phyloP scores from a whole-genome alignment of 2,329 filamentous ascomycete genomes.

The Penicillium verrucosum region DNA sequence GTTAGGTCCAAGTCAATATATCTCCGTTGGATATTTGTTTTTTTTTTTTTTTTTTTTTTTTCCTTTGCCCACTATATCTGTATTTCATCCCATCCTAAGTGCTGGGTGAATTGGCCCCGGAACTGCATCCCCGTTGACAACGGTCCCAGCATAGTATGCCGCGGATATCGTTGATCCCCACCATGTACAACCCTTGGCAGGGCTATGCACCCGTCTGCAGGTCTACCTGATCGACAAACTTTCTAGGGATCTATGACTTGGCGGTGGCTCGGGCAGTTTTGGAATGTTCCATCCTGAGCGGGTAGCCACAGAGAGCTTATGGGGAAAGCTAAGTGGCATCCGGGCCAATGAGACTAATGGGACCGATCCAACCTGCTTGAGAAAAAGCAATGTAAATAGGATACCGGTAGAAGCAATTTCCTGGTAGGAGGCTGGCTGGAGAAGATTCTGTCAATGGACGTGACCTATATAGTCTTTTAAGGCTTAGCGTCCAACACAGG shows the following conservation, averaged over 20 bases:
- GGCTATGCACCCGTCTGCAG: neutral
- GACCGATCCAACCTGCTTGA: conserved; percentile 8
- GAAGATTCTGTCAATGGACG: neutral
- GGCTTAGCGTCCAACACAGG: conserved; percentile 4
- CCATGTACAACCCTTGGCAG: conserved; percentile 13
- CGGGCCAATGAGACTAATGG: conserved; percentile 13
- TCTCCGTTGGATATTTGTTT: neutral
- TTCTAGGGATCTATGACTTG: neutral
- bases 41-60: neutral
- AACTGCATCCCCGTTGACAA: conserved; percentile 6
- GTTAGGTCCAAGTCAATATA: neutral
- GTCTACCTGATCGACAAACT: conserved; percentile 8
- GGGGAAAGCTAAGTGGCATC: conserved; percentile 14
- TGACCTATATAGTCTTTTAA: conserved; percentile 16
- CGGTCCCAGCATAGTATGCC: neutral
- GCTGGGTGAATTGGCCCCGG: neutral
- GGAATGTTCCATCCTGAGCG: conserved; percentile 26
- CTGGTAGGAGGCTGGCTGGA: neutral
- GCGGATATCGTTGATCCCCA: neutral
- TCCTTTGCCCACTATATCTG: neutral
- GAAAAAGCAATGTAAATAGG: conserved; percentile 12
- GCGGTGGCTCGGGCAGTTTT: conserved; percentile 17
- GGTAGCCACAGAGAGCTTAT: conserved; percentile 31
- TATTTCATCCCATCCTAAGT: neutral
- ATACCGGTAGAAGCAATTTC: neutral